Percentiles rank a stretch among this genome's conserved stretches.
These are phyloP conservation scores for Cadophora malorum DNA, from an alignment of 2,329 filamentous ascomycete species.

Conservation along the genomic window DNA sequence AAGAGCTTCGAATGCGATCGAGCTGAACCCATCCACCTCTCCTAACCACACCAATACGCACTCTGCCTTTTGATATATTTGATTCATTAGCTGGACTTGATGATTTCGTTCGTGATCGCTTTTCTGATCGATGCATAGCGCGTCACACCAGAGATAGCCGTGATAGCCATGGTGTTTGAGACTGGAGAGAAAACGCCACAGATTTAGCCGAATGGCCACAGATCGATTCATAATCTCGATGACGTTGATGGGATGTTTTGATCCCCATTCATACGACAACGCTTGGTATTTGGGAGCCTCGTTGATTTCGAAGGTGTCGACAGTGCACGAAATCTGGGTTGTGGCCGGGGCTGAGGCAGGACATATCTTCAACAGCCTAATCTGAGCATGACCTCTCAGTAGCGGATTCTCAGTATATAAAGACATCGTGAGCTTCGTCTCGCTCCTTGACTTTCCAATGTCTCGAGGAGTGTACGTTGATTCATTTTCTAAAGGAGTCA, in stretches of 20 bases:
- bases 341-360: neutral
- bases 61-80: neutral
- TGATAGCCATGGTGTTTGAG: neutral
- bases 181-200: neutral
- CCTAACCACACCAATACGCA: neutral
- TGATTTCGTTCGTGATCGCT: neutral
- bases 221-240: neutral
- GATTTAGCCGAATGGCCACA: neutral
- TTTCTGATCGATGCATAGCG: neutral
- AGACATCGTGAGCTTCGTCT: neutral
- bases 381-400: neutral
- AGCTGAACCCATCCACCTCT: neutral
- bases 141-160: neutral
- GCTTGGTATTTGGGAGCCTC: neutral
- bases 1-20: neutral
- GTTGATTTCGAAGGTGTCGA: neutral
- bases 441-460: too few species aligned
- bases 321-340: neutral
- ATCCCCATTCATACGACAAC: neutral
- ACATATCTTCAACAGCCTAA: neutral
- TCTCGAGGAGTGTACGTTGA: too few species aligned
- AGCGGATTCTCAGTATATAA: neutral
- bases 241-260: neutral
- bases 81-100: neutral
- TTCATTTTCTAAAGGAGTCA: too few species aligned